Evolutionary conservation across 306 rosid genomes (phyloP).

Genomic region (Prunus campanulata): DNA sequence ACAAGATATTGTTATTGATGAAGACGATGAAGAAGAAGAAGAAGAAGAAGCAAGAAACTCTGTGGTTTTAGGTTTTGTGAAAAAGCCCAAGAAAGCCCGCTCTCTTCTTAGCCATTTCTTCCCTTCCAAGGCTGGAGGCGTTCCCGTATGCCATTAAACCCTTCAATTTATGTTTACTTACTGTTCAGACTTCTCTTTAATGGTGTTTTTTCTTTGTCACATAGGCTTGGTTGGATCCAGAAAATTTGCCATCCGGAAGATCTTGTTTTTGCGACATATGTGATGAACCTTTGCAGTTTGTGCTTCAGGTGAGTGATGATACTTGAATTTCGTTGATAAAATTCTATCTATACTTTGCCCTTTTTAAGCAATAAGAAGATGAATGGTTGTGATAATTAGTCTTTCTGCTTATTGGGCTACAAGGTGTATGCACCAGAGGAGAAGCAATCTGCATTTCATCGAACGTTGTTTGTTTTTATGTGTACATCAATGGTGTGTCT

Average conservation of each 20-base stretch:
- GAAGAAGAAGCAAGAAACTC: constrained; percentile 48
- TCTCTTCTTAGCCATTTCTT: constrained; percentile 61
- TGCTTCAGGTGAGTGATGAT: constrained; percentile 79
- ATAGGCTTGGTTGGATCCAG: constrained; percentile 94
- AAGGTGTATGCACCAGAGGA: constrained; percentile 81
- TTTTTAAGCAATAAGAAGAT: neutral
- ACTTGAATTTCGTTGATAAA: neutral
- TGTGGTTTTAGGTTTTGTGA: constrained; percentile 54
- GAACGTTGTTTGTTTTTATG: constrained; percentile 73
- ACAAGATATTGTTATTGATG: constrained; percentile 16
- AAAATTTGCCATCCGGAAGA: constrained; percentile 62
- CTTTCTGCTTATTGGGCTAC: constrained; percentile 3
- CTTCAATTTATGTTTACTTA: neutral
- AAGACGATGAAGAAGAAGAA: constrained; percentile 40
- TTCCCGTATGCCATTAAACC: constrained; percentile 50
- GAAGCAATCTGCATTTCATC: constrained; percentile 67
- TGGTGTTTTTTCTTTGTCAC: constrained; percentile 11
- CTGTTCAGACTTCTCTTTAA: neutral
- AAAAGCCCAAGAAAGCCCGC: constrained; percentile 49
- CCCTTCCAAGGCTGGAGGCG: constrained; percentile 92
- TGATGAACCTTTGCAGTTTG: constrained; percentile 63
- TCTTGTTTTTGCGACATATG: constrained; percentile 69
- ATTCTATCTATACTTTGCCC: neutral
- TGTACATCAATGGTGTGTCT: constrained; percentile 86
- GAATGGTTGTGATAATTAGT: neutral